A percentile compares a stretch with the other conserved stretches of the same genome.
Evolutionary conservation across 2,329 filamentous ascomycete species (phyloP).

Genomic region (Magnaporthiopsis incrustans): DNA sequence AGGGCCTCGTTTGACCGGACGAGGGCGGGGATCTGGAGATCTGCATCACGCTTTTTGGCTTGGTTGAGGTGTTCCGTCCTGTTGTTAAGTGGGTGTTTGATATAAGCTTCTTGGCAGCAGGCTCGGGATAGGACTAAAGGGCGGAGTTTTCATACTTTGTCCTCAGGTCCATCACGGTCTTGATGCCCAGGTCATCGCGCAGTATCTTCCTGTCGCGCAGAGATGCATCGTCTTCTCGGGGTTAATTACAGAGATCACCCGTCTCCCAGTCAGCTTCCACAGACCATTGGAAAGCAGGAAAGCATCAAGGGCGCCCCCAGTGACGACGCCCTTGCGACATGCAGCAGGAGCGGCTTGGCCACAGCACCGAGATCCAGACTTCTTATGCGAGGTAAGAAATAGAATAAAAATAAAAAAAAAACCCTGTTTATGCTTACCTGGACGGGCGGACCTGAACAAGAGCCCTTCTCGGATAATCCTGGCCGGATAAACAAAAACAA

Average conservation of each 20-base stretch:
- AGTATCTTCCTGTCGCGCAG: conserved; percentile 53
- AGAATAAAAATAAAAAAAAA: too few relatives aligned
- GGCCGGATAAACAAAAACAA: neutral
- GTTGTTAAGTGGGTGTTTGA: conserved; percentile 7
- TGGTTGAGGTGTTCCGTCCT: conserved; percentile 69
- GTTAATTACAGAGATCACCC: neutral
- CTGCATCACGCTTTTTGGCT: conserved; percentile 49
- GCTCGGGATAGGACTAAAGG: neutral
- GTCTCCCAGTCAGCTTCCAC: neutral
- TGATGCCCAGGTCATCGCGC: conserved; percentile 52
- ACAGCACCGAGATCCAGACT: neutral
- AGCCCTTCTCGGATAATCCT: conserved; percentile 50
- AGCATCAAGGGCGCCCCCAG: neutral
- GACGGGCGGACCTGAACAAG: conserved; percentile 61
- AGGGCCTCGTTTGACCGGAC: conserved; percentile 41
- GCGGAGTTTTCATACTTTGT: conserved; percentile 47
- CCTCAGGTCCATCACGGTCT: conserved; percentile 70
- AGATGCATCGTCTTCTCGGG: conserved; percentile 58
- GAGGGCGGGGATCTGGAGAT: conserved; percentile 33
- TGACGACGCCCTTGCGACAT: too few relatives aligned
- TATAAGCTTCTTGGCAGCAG: neutral
- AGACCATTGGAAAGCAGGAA: too few relatives aligned
- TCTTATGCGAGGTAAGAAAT: neutral
- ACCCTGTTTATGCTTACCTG: conserved; percentile 15
- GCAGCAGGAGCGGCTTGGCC: too few relatives aligned